Evolutionary conservation across 2,329 filamentous ascomycete species (phyloP).

Genomic region (Epichloe festucae): DNA sequence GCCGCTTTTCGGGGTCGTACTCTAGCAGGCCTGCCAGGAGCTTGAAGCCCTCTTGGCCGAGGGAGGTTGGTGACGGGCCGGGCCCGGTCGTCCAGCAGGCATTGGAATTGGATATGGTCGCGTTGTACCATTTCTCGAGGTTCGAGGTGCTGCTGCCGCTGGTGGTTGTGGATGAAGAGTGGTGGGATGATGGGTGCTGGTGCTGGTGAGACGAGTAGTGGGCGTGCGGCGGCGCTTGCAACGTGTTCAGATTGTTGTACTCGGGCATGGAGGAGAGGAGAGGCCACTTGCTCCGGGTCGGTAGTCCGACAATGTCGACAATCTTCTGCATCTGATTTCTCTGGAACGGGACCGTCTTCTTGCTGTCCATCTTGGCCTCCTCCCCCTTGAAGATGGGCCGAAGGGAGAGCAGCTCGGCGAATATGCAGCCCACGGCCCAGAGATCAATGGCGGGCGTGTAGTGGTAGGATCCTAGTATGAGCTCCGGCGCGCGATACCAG

Average conservation of each 20-base stretch:
- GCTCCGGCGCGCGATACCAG: conserved; percentile 93
- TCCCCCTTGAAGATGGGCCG: conserved; percentile 99
- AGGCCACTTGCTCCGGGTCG: conserved; percentile 81
- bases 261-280: conserved; percentile 77
- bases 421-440: conserved; percentile 97
- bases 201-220: conserved; percentile 14
- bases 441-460: conserved; percentile 96
- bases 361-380: conserved; percentile 97
- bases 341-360: conserved; percentile 95
- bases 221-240: conserved; percentile 35
- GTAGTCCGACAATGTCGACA: conserved; percentile 87
- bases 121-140: conserved; percentile 72
- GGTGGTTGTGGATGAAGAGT: conserved; percentile 5
- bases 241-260: conserved; percentile 53
- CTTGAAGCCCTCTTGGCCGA: conserved; percentile 67
- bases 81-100: conserved; percentile 16
- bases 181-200: conserved; percentile 12
- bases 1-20: conserved; percentile 79
- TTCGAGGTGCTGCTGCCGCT: conserved; percentile 23
- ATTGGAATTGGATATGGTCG: conserved; percentile 46
- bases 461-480: conserved; percentile 83
- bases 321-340: conserved; percentile 99
- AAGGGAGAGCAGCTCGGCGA: conserved; percentile 81
- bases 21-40: conserved; percentile 73
- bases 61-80: conserved; percentile 35